Evolutionary conservation across 176 grass and related monocot species (phyloP), one percentile per base, ranked within the genome.

Genomic region (Calamus simplicifolius): DNA sequence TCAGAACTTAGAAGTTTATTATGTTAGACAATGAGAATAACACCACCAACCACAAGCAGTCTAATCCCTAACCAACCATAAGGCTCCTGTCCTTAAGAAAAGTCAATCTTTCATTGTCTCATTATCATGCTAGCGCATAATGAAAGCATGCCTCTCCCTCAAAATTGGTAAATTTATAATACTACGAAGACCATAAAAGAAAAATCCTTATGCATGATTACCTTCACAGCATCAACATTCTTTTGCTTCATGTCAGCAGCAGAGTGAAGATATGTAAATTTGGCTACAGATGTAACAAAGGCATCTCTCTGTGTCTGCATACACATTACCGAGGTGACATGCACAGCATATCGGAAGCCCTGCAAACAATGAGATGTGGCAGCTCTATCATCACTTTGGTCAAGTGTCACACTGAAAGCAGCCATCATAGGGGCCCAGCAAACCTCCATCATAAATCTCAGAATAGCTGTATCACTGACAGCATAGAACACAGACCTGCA

Each of bases 391-490:
- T 92, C 81, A 79, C 81, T 88, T 56, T 85, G 75, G 60, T 97
- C 93, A 6, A 97, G 78, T 12, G 82, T 90, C 64, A 97, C 78
- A 80, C 73, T 97, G 74, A 97, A 97, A 48, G 93, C 93, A 80
- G 87, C 93, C 87, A 97, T 97, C 78, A 97, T 79, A 69, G 93
- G 93, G 29, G 93, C 93, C 93, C 93, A 97, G 63, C 87, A 97
- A n/a, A 83, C 82, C 52, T 92, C 93, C 81, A 97, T 90, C 87
- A 97, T 97, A 78, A 91, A 90, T 62, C 78, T 86, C 61, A 97
- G 75, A 74, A 92, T 97, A 18, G 81, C 78, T 71, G 87, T 83
- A 78, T 97, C 93, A 55, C 59, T 74, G 52, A 91, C 82, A 64
- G 69, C 65, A 80, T 91, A 97, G 82, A 91, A 97, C 54, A 85